Base-by-base conservation (phyloP, 2,329 filamentous ascomycete species). In the Sordariomycetes sp. region DNA sequence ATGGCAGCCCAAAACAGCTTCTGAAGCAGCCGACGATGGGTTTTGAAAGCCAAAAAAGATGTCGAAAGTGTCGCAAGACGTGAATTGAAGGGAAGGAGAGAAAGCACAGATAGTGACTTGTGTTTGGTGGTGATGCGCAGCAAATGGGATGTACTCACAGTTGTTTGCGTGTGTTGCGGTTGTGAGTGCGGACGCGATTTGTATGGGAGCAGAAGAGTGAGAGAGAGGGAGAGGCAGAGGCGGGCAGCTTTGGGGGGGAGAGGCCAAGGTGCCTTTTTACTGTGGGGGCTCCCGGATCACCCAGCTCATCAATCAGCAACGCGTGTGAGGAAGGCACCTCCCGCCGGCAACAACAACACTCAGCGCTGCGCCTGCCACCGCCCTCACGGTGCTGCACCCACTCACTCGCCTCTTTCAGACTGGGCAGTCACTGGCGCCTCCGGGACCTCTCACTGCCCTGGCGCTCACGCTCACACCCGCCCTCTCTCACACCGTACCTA, bases 251-350 rank as follows among this genome's bases (percentile, higher is more conserved):
- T 23, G 18, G 12, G 67, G 66, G 64, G 62, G 61, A 54, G 61
- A 58, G 59, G 61, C 61, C 60, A 60, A 61, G 63, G 63, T 63
- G 64, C 68, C 69, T 75, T 77, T 76, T 76, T 74, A 75, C 70
- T 73, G 70, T 70, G 70, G 65, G 66, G 58, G 25, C 33, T n/a
- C n/a, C n/a, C n/a, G n/a, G n/a, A n/a, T n/a, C n/a, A n/a, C n/a
- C n/a, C n/a, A n/a, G n/a, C n/a, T n/a, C n/a, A n/a, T n/a, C n/a
- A n/a, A n/a, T n/a, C n/a, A n/a, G n/a, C n/a, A n/a, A n/a, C n/a
- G n/a, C n/a, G n/a, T n/a, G n/a, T n/a, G n/a, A n/a, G n/a, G n/a
- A n/a, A n/a, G n/a, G n/a, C n/a, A n/a, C n/a, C n/a, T n/a, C n/a
- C n/a, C n/a, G n/a, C n/a, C n/a, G n/a, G n/a, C n/a, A n/a, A n/a